A percentile compares a stretch with the other conserved stretches of the same genome.
phyloP scores from a whole-genome alignment of 1,139 yeast genomes.

The Candida labiduridarum region DNA sequence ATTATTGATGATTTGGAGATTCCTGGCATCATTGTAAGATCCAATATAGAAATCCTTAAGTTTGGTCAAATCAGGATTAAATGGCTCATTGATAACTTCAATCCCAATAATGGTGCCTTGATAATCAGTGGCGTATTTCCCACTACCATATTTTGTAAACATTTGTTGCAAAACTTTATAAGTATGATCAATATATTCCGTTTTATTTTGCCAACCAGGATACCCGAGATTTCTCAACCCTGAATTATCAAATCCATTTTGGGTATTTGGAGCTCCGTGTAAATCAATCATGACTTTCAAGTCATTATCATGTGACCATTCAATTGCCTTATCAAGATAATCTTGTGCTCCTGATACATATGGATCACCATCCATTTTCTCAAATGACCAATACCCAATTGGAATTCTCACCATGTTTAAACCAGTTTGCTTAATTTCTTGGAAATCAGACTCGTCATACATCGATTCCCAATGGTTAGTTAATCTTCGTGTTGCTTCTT shows the following conservation, averaged over 20 bases:
- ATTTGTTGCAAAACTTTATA: slow-evolving; percentile 45
- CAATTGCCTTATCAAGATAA: slow-evolving; percentile 55
- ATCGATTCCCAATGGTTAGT: slow-evolving; percentile 57
- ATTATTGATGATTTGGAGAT: slow-evolving; percentile 35
- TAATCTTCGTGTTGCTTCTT: slow-evolving; percentile 43
- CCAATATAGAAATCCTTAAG: slow-evolving; percentile 44
- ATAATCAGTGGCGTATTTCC: slow-evolving; percentile 31
- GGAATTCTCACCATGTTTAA: slow-evolving; percentile 67
- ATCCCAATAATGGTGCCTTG: slow-evolving; percentile 58
- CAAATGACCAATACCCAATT: slow-evolving; percentile 71
- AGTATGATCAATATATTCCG: slow-evolving; percentile 46
- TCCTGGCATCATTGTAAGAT: slow-evolving; percentile 42
- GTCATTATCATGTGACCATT: slow-evolving; percentile 53
- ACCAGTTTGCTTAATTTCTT: slow-evolving; percentile 48
- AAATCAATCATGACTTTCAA: slow-evolving; percentile 64
- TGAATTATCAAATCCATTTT: slow-evolving; percentile 72
- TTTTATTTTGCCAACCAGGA: slow-evolving; percentile 53
- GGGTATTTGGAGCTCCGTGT: slow-evolving; percentile 70
- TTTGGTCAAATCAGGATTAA: slow-evolving; percentile 41
- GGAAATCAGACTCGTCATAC: slow-evolving; percentile 57
- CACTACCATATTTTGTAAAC: slow-evolving; percentile 45
- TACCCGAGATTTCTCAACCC: slow-evolving; percentile 52
- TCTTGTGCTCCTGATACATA: slow-evolving; percentile 58
- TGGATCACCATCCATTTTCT: slow-evolving; percentile 51
- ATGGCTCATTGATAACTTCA: slow-evolving; percentile 70